Percentiles rank a stretch among this genome's conserved stretches.
phyloP scores from a whole-genome alignment of 192 early-diverging fungal genomes.

The Umbelopsis isabellina region DNA sequence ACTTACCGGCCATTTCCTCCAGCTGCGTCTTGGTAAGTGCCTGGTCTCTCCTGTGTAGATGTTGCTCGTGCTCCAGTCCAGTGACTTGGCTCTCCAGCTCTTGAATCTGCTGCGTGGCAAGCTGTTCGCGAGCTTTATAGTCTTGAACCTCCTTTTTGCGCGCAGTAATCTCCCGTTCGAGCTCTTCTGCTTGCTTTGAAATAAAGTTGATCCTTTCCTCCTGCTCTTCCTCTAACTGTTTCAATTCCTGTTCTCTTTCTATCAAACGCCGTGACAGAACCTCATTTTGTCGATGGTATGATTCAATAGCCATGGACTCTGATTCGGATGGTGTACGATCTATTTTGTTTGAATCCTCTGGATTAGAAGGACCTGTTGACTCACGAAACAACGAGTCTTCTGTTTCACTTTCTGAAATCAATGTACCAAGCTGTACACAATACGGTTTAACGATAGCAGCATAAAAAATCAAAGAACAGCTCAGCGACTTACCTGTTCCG shows the following conservation, averaged over 20 bases:
- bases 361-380: not conserved
- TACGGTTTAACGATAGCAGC: not conserved
- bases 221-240: constrained; percentile 5
- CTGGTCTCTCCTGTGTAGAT: not conserved
- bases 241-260: constrained; percentile 9
- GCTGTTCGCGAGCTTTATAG: constrained; percentile 12
- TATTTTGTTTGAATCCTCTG: not conserved
- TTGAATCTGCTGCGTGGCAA: not conserved
- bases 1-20: constrained; percentile 12
- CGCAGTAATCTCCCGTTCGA: constrained; percentile 2
- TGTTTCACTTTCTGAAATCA: constrained; percentile 1
- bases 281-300: not conserved
- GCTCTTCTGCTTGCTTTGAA: constrained; percentile 2
- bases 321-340: not conserved
- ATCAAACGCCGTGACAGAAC: not conserved
- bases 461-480: not conserved
- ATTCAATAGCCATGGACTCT: not conserved
- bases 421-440: constrained; percentile 6
- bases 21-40: constrained; percentile 3
- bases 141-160: constrained; percentile 14
- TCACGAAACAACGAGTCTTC: not conserved
- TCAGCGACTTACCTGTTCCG: not conserved
- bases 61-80: constrained; percentile 11
- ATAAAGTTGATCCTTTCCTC: not conserved
- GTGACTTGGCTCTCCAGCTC: constrained; percentile 4